Conservation (phyloP, 768 basidiomycete species). For the Pleurotus sapidus region DNA sequence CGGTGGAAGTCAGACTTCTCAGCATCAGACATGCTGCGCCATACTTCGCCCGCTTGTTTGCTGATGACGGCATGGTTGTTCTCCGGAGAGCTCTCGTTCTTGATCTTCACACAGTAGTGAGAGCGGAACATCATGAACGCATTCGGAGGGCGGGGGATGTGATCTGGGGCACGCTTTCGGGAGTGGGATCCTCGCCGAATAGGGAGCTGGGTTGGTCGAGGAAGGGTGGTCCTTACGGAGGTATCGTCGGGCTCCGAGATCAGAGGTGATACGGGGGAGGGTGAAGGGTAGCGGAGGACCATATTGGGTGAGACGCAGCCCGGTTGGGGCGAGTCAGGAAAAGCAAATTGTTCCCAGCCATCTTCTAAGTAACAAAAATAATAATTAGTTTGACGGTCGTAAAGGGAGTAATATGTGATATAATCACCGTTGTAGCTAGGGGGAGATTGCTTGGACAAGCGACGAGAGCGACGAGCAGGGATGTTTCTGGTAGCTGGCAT, state of each 20-base stretch:
- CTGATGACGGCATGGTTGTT: conserved; percentile 58
- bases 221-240: conserved; percentile 1
- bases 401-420: neutral
- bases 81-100: conserved; percentile 45
- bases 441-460: conserved; percentile 38
- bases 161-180: conserved; percentile 31
- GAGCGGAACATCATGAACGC: conserved; percentile 78
- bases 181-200: conserved; percentile 16
- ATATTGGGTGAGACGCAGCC: neutral
- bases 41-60: conserved; percentile 51
- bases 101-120: conserved; percentile 52
- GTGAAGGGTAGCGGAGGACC: conserved; percentile 7
- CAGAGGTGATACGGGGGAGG: conserved; percentile 3
- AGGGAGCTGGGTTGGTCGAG: conserved; percentile 1
- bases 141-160: conserved; percentile 78
- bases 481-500: conserved; percentile 15
- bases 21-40: conserved; percentile 48
- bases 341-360: neutral
- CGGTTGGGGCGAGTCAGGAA: neutral
- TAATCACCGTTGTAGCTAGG: conserved; percentile 26
- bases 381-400: neutral
- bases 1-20: conserved; percentile 51
- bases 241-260: neutral
- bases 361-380: neutral
- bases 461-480: conserved; percentile 37